Percentiles rank a stretch among this genome's conserved stretches.
Conservation (phyloP, 2,329 filamentous ascomycete genomes). For the Aspergillus amoenus region DNA sequence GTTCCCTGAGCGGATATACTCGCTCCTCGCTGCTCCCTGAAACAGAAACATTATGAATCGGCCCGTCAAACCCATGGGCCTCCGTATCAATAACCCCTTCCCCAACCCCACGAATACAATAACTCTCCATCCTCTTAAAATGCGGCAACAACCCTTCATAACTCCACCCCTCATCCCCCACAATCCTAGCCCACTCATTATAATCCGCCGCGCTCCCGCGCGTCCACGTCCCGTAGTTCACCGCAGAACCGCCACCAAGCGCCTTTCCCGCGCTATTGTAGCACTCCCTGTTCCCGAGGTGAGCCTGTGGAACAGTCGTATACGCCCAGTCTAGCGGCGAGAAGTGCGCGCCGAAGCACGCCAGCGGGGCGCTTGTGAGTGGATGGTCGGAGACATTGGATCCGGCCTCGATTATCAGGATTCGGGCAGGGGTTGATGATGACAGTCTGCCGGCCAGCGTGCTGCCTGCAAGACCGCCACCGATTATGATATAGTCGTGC, state of each 20-base stretch:
- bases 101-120: slow-evolving; percentile 22
- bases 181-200: slow-evolving; percentile 46
- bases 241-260: slow-evolving; percentile 43
- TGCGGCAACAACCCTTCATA: slow-evolving; percentile 50
- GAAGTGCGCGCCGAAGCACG: slow-evolving; percentile 21
- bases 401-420: slow-evolving; percentile 36
- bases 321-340: slow-evolving; percentile 35
- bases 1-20: slow-evolving; percentile 40
- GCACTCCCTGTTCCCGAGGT: slow-evolving; percentile 24
- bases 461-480: slow-evolving; percentile 30
- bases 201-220: slow-evolving; percentile 48
- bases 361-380: slow-evolving; percentile 6
- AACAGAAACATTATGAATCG: slow-evolving; percentile 21
- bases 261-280: slow-evolving; percentile 38
- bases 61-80: slow-evolving; percentile 29
- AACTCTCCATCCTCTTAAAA: slow-evolving; percentile 42
- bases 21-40: slow-evolving; percentile 27
- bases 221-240: slow-evolving; percentile 46
- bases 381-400: slow-evolving; percentile 19
- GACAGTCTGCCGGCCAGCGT: slow-evolving; percentile 32
- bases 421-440: slow-evolving; percentile 4
- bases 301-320: slow-evolving; percentile 29
- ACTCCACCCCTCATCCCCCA: slow-evolving; percentile 47
- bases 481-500: slow-evolving; percentile 26
- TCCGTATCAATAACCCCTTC: not conserved